Evolutionary conservation across 2,329 filamentous ascomycete genomes (phyloP).

Genomic region (Thielaviopsis musarum): DNA sequence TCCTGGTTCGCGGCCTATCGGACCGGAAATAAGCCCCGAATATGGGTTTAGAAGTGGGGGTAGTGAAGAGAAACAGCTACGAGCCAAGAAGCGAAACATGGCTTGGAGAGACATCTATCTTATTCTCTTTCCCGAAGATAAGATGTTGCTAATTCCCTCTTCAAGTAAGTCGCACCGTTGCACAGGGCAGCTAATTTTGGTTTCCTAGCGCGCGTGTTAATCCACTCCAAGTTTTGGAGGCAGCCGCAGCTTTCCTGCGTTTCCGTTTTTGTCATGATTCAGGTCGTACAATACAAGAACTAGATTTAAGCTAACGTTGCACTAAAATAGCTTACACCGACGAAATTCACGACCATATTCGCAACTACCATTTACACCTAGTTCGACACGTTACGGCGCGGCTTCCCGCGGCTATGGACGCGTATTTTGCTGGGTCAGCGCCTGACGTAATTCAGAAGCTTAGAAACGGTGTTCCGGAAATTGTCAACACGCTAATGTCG

Average conservation of each 20-base stretch:
- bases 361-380: slow-evolving; percentile 7
- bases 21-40: neutral
- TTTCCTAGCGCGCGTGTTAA: neutral
- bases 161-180: slow-evolving; percentile 5
- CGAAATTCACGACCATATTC: slow-evolving; percentile 1
- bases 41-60: slow-evolving; percentile 5
- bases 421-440: neutral
- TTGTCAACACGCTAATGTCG: neutral
- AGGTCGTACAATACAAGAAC: neutral
- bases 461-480: neutral
- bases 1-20: neutral
- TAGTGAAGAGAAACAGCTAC: slow-evolving; percentile 2
- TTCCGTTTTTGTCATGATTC: neutral
- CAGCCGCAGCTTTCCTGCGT: neutral
- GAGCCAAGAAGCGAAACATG: slow-evolving; percentile 9
- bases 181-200: neutral
- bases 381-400: neutral
- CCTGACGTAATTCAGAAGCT: neutral
- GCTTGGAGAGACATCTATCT: slow-evolving; percentile 9
- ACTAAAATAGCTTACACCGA: slow-evolving; percentile 5
- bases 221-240: neutral
- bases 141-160: slow-evolving; percentile 2
- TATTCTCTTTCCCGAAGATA: slow-evolving; percentile 8
- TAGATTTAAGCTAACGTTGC: slow-evolving; percentile 1
- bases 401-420: neutral